Evolutionary conservation across 208 protist genomes (phyloP).

Genomic region (Acanthamoeba castellanii): DNA sequence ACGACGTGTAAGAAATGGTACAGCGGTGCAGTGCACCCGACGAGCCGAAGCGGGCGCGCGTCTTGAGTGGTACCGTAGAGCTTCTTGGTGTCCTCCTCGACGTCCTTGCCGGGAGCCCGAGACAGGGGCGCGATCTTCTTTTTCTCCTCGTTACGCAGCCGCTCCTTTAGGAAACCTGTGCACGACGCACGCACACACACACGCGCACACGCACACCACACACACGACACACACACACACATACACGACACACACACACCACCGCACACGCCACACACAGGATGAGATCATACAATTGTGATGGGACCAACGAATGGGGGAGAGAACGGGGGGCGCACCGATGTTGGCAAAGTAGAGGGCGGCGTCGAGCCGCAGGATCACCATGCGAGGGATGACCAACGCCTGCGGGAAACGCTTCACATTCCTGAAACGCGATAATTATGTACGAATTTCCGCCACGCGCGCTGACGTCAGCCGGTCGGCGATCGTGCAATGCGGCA

Average conservation of each 20-base stretch:
- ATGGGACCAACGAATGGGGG: not conserved
- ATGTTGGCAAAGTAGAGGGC: conserved; percentile 81
- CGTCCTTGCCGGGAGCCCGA: not conserved
- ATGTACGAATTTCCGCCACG: conserved; percentile 30
- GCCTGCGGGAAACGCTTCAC: conserved; percentile 77
- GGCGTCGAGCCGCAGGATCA: conserved; percentile 78
- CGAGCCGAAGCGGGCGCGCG: not conserved
- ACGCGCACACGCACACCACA: too few species aligned
- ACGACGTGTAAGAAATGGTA: too few species aligned
- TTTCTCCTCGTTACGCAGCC: conserved; percentile 18
- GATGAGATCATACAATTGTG: not conserved
- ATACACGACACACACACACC: too few species aligned
- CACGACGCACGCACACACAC: too few species aligned
- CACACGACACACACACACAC: too few species aligned
- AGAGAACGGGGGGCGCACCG: not conserved
- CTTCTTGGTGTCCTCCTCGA: conserved; percentile 9
- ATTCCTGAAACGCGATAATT: too few species aligned
- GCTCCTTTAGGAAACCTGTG: not conserved
- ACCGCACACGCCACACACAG: not conserved
- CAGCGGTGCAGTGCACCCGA: too few species aligned
- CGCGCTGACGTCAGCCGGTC: not conserved
- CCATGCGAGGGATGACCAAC: conserved; percentile 67
- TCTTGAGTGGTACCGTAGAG: not conserved
- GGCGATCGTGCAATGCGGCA: not conserved
- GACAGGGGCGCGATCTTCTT: not conserved